Conservation (phyloP, 306 rosid genomes). For the Acacia melanoxylon region DNA sequence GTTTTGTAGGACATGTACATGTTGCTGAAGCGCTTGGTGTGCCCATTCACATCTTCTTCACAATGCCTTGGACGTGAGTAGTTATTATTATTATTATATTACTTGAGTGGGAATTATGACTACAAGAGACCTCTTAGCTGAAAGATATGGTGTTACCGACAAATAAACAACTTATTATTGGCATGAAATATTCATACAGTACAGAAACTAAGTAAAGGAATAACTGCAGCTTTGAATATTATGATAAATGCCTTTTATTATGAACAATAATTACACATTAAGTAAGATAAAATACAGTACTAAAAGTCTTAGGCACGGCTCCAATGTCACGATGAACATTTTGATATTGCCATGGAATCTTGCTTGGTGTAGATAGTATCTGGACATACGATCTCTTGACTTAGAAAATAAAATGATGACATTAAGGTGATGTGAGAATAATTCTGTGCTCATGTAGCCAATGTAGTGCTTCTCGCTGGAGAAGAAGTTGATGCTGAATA, state of each 20-base stretch:
- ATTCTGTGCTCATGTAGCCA: no score
- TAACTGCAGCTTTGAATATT: slow-evolving; percentile 23
- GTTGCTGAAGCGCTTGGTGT: slow-evolving; percentile 96
- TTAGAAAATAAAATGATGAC: no score
- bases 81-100: not conserved
- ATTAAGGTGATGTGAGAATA: no score
- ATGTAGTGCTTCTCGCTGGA: no score
- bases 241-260: slow-evolving; percentile 6
- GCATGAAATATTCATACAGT: slow-evolving; percentile 17
- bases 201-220: slow-evolving; percentile 11
- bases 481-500: no score
- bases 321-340: no score
- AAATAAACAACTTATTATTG: slow-evolving; percentile 16
- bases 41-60: slow-evolving; percentile 97
- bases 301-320: no score
- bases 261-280: no score
- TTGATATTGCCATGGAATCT: no score
- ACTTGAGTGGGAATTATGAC: not conserved
- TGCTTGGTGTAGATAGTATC: no score
- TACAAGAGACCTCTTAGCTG: not conserved
- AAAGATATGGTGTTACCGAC: slow-evolving; percentile 18
- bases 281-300: no score
- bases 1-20: slow-evolving; percentile 82
- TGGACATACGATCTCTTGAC: no score
- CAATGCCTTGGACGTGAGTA: slow-evolving; percentile 99